phyloP scores from a whole-genome alignment of 495 filamentous ascomycete species.

The Immersiella caudata region DNA sequence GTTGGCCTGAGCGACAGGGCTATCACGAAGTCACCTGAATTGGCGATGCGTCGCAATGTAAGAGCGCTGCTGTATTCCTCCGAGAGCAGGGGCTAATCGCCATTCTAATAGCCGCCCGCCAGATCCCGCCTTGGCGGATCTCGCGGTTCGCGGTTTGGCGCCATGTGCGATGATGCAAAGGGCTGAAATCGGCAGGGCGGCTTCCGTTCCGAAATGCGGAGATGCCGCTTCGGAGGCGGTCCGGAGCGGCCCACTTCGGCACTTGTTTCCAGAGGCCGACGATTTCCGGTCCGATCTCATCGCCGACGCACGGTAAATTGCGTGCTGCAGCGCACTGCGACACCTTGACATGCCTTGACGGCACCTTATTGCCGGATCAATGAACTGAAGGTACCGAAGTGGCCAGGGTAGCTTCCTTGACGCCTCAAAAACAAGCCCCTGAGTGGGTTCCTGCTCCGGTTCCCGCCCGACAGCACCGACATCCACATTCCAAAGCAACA shows the following conservation, averaged over 20 bases:
- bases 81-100: not conserved
- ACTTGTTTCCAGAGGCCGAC: not conserved
- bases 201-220: conserved; percentile 13
- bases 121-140: not conserved
- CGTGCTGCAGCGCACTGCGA: not conserved
- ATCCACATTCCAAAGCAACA: too few relatives aligned
- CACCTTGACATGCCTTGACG: not conserved
- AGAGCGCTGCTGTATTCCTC: conserved; percentile 1
- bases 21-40: conserved; percentile 33
- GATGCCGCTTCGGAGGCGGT: not conserved
- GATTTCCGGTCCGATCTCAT: conserved; percentile 7
- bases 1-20: not conserved
- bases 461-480: too few relatives aligned
- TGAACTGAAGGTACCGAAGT: not conserved
- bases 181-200: not conserved
- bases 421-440: not conserved
- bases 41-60: conserved; percentile 12
- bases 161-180: not conserved
- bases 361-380: not conserved
- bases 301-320: not conserved
- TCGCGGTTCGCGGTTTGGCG: not conserved
- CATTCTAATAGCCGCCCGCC: not conserved
- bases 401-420: not conserved
- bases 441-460: too few relatives aligned
- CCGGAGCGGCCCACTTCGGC: not conserved